Conservation (phyloP, 495 filamentous ascomycete genomes). For the Podospora fimiseda region DNA sequence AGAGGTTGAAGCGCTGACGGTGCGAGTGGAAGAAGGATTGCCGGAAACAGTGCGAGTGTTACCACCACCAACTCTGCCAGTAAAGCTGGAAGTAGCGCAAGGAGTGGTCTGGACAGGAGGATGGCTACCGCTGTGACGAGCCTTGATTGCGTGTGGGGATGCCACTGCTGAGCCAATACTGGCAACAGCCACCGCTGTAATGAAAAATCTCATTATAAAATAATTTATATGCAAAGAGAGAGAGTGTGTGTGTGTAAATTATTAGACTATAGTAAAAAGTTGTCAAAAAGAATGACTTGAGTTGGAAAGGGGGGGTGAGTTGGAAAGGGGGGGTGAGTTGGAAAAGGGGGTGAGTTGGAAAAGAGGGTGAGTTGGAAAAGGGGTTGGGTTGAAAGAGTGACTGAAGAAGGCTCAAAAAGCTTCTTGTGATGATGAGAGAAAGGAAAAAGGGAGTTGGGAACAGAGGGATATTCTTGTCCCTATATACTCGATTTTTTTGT, state of each 20-base stretch:
- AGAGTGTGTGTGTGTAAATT: no score
- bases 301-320: no score
- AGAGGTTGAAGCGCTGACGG: not conserved
- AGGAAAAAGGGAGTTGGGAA: not conserved
- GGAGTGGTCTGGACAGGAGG: not conserved
- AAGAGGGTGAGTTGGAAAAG: constrained; percentile 10
- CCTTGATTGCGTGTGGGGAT: not conserved
- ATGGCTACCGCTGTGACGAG: not conserved
- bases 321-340: no score
- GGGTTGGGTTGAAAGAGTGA: not conserved
- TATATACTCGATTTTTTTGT: not conserved
- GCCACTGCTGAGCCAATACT: not conserved
- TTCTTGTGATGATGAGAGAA: not conserved
- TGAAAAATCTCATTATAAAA: not conserved
- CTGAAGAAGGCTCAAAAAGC: not conserved
- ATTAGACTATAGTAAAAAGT: no score
- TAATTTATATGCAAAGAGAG: not conserved
- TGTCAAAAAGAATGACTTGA: constrained; percentile 10
- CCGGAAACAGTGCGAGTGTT: not conserved
- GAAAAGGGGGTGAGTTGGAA: no score
- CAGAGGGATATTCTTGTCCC: not conserved
- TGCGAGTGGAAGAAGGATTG: not conserved
- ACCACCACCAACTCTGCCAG: not conserved
- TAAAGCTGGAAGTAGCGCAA: not conserved
- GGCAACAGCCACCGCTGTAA: not conserved